phyloP scores from a whole-genome alignment of 2,329 filamentous ascomycete genomes.

The Sphaceloma murrayae region DNA sequence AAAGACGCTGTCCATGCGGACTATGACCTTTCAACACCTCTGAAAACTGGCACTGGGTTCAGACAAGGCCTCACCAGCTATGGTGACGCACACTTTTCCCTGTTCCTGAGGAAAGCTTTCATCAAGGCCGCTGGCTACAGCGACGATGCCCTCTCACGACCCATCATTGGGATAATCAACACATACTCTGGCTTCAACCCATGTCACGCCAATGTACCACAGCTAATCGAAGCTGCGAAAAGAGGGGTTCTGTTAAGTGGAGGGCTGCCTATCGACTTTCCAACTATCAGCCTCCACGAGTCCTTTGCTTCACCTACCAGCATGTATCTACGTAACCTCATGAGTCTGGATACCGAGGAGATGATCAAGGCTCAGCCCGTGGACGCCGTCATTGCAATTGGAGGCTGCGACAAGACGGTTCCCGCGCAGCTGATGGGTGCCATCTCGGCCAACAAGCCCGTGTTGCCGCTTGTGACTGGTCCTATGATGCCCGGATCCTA shows the following conservation, averaged over 20 bases:
- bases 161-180: conserved; percentile 66
- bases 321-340: conserved; percentile 65
- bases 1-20: conserved; percentile 28
- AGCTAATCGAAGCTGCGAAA: conserved; percentile 61
- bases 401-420: conserved; percentile 65
- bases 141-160: conserved; percentile 59
- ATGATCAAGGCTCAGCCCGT: conserved; percentile 65
- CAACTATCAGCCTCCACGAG: conserved; percentile 63
- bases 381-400: conserved; percentile 58
- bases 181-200: conserved; percentile 65
- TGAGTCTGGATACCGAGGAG: conserved; percentile 74
- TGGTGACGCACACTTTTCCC: conserved; percentile 63
- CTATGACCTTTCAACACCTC: conserved; percentile 50
- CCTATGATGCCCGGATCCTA: conserved; percentile 68
- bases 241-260: conserved; percentile 58
- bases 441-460: conserved; percentile 63
- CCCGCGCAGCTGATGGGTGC: conserved; percentile 68
- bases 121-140: conserved; percentile 68
- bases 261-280: conserved; percentile 61
- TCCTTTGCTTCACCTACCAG: conserved; percentile 60
- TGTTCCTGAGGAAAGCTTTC: conserved; percentile 66
- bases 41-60: conserved; percentile 45
- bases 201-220: conserved; percentile 62
- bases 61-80: conserved; percentile 58
- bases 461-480: conserved; percentile 58